Base-by-base conservation (phyloP, 176 grass and related monocot genomes). In the Cenchrus americanus region DNA sequence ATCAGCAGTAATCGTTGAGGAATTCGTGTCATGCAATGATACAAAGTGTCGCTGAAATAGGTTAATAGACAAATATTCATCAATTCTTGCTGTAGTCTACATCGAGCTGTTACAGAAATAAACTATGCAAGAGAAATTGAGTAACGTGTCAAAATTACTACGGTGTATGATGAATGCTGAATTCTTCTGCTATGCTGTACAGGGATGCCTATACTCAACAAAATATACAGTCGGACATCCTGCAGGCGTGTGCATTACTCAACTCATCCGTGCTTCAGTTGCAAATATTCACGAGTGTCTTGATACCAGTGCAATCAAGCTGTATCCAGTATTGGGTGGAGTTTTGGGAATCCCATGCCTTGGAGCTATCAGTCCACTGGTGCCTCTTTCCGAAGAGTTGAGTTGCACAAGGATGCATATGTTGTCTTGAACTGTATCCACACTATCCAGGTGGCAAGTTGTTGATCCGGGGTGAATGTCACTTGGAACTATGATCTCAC, bases 161-260 rank as follows among this genome's bases (percentile, higher is more conserved):
- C 10, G 5, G 23, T 86, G 34, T 86, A 27, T 65, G 87, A 60
- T 24, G 66, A 55, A 83, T 78, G 30, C 7, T 34, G 69, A 32
- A 81, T 21, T 46, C 70, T 75, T 73, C 70, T 48, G 23, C 84
- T 81, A 81, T 59, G 19, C 85, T 87, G 83, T 66, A 86, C 83
- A 90, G 13, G 13, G 79, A 22, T 78, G 50, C 78, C 58, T 72
- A 83, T 78, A 27, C 83, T 78, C 76, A 71, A 77, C 73, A 78
- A 24, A 77, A 61, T 88, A 66, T 66, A 63, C 86, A 88, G 43
- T 81, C 14, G 53, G 60, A 55, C 27, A 76, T 12, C 37, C 27
- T 24, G 63, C 55, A 51, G 41, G 3, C 54, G 46, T 30, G 1
- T 43, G 3, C 63, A 21, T 53, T 11, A 46, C 37, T 71, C 47